phyloP scores from a whole-genome alignment of 2,329 filamentous ascomycete species.

The Talaromyces sp. region DNA sequence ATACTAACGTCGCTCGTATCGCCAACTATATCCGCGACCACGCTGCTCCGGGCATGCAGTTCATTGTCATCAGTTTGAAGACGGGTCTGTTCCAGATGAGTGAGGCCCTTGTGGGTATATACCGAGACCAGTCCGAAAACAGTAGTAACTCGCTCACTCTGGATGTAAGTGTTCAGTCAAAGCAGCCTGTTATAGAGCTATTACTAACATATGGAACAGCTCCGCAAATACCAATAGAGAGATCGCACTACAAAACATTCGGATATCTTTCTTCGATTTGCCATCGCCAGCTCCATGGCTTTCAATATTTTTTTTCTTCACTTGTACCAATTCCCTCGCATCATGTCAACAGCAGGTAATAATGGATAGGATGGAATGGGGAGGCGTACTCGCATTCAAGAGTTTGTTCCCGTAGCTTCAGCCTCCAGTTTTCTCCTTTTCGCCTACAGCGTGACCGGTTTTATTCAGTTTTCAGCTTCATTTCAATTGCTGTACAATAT shows the following conservation, averaged over 20 bases:
- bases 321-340: not conserved
- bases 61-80: conserved; percentile 97
- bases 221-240: conserved; percentile 34
- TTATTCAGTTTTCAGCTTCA: not conserved
- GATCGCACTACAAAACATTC: not conserved
- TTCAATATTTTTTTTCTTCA: not conserved
- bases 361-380: not conserved
- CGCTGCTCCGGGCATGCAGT: conserved; percentile 95
- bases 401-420: not conserved
- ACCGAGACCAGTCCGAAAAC: conserved; percentile 90
- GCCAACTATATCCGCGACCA: conserved; percentile 95
- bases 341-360: not conserved
- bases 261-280: not conserved
- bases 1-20: conserved; percentile 93
- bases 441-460: not conserved
- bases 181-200: not conserved
- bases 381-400: not conserved
- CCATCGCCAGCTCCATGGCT: not conserved
- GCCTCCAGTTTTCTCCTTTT: not conserved
- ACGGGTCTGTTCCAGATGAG: conserved; percentile 93
- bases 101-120: conserved; percentile 92
- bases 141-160: conserved; percentile 86
- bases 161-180: conserved; percentile 67
- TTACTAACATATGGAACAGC: conserved; percentile 23
- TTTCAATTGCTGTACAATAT: conserved; percentile 1